These are phyloP conservation scores for Nigrograna mackinnonii DNA, from an alignment of 2,329 filamentous ascomycete species.

Conservation along the genomic window DNA sequence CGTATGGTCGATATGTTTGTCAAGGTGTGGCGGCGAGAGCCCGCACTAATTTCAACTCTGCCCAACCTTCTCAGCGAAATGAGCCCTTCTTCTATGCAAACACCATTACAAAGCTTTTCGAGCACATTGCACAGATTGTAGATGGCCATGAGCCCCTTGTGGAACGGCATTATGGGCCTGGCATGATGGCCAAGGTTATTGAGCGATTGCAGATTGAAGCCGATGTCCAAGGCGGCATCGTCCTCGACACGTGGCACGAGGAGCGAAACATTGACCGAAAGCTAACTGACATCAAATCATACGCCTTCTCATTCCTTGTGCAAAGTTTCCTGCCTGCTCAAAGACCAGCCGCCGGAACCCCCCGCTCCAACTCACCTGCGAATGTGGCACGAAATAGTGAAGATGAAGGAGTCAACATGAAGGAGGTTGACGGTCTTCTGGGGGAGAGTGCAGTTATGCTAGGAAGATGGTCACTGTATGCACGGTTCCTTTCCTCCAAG, in stretches of 20 bases:
- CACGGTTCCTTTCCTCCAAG: conserved; percentile 84
- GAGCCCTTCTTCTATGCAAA: conserved; percentile 92
- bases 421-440: conserved; percentile 85
- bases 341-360: conserved; percentile 63
- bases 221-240: conserved; percentile 93
- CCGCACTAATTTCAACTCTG: conserved; percentile 76
- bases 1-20: conserved; percentile 95
- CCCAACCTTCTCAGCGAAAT: conserved; percentile 62
- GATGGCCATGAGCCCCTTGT: conserved; percentile 90
- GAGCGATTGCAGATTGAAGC: conserved; percentile 92
- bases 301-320: conserved; percentile 95
- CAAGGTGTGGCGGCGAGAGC: conserved; percentile 88
- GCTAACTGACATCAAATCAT: conserved; percentile 94
- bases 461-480: conserved; percentile 89
- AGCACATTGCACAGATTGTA: conserved; percentile 96
- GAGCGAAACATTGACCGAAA: conserved; percentile 83
- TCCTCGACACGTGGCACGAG: conserved; percentile 94
- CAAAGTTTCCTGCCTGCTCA: conserved; percentile 85
- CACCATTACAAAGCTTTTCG: conserved; percentile 87
- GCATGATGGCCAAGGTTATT: conserved; percentile 94
- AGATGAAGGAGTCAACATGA: conserved; percentile 95
- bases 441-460: conserved; percentile 92
- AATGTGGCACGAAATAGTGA: conserved; percentile 65
- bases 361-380: conserved; percentile 77
- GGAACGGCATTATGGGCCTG: conserved; percentile 88